phyloP scores from a whole-genome alignment of 2,329 filamentous ascomycete genomes.

The Botryotinia convoluta region DNA sequence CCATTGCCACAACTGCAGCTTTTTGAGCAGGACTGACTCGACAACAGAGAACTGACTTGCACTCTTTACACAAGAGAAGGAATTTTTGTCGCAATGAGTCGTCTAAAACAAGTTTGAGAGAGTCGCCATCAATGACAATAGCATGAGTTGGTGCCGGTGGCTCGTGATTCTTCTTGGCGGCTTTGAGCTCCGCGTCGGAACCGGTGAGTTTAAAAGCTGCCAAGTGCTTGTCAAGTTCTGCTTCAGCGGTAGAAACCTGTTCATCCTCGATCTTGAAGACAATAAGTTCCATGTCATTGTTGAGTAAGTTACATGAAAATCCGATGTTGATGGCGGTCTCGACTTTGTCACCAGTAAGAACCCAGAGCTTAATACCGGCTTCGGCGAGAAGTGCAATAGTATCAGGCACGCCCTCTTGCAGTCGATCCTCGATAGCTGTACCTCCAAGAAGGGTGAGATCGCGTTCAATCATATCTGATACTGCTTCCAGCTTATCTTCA shows the following conservation, averaged over 20 bases:
- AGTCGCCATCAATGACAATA: slow-evolving; percentile 91
- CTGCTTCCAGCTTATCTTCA: slow-evolving; percentile 88
- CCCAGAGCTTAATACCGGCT: slow-evolving; percentile 98
- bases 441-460: slow-evolving; percentile 85
- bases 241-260: slow-evolving; percentile 58
- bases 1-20: slow-evolving; percentile 93
- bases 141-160: slow-evolving; percentile 86
- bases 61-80: slow-evolving; percentile 91
- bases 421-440: slow-evolving; percentile 93
- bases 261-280: slow-evolving; percentile 83
- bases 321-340: slow-evolving; percentile 99
- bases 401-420: slow-evolving; percentile 96
- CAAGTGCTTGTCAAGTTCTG: slow-evolving; percentile 72
- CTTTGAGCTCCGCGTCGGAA: slow-evolving; percentile 77
- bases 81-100: slow-evolving; percentile 88
- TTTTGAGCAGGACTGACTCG: slow-evolving; percentile 97
- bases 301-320: slow-evolving; percentile 95
- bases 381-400: slow-evolving; percentile 87
- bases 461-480: slow-evolving; percentile 87
- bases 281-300: slow-evolving; percentile 97
- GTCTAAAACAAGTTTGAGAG: slow-evolving; percentile 81
- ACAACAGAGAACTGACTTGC: slow-evolving; percentile 93
- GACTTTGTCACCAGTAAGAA: slow-evolving; percentile 96
- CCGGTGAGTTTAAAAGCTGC: slow-evolving; percentile 74
- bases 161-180: slow-evolving; percentile 78